A percentile compares a stretch with the other conserved stretches of the same genome.
Conservation (phyloP, 352 stramenopile genomes). For the Globisporangium acanthophoron region DNA sequence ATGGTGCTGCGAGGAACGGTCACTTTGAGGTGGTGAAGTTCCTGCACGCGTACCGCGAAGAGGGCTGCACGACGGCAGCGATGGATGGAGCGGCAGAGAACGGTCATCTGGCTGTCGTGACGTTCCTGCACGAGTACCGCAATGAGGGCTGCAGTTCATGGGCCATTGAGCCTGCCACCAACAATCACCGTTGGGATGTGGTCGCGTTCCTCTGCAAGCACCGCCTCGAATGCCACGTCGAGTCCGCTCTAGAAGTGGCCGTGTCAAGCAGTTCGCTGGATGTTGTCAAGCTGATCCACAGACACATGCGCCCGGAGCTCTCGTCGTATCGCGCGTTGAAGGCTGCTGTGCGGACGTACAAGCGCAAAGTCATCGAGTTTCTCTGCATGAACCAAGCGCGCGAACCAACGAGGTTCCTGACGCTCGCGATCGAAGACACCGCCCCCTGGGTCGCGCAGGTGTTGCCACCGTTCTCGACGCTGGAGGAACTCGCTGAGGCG, state of each 20-base stretch:
- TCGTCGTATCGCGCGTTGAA: background rate
- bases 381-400: background rate
- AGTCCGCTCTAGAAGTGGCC: too few relatives aligned
- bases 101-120: background rate
- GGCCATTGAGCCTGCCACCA: too few relatives aligned
- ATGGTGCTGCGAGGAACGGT: background rate
- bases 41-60: background rate
- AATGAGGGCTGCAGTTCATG: background rate
- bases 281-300: too few relatives aligned
- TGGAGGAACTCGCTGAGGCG: background rate
- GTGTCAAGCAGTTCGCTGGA: too few relatives aligned
- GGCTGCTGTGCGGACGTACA: background rate
- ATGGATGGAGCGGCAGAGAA: background rate
- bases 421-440: background rate
- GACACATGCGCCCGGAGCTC: background rate
- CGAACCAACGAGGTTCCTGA: background rate
- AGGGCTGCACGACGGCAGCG: background rate
- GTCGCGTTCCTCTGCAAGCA: too few relatives aligned
- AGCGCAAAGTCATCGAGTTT: background rate
- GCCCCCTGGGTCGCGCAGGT: background rate
- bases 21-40: background rate
- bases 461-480: background rate
- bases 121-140: background rate
- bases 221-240: too few relatives aligned
- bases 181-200: too few relatives aligned